Percentiles rank a stretch among this genome's conserved stretches.
These are phyloP conservation scores for Dispira simplex DNA, from an alignment of 192 early-diverging fungal genomes.

Conservation along the genomic window DNA sequence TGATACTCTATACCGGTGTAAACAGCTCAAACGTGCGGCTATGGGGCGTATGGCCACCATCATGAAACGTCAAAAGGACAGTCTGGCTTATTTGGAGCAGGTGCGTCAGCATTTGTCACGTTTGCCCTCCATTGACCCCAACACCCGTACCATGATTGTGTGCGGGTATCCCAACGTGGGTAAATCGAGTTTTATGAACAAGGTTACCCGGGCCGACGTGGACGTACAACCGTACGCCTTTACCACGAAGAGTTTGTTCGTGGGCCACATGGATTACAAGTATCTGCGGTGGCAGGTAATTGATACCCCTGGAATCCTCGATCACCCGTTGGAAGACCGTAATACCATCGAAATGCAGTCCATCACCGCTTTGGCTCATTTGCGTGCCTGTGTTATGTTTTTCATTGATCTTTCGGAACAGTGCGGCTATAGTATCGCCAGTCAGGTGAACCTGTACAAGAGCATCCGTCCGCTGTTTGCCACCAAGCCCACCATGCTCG, in stretches of 20 bases:
- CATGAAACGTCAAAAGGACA: constrained; percentile 98
- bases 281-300: constrained; percentile 99
- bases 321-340: constrained; percentile 96
- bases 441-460: constrained; percentile 81
- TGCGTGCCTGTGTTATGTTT: constrained; percentile 90
- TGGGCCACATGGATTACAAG: constrained; percentile 99
- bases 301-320: constrained; percentile 98
- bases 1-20: constrained; percentile 98
- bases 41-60: constrained; percentile 99
- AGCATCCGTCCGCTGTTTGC: constrained; percentile 96
- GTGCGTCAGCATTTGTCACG: constrained; percentile 98
- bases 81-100: constrained; percentile 92
- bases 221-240: constrained; percentile 99
- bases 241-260: constrained; percentile 99
- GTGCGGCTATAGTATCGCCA: constrained; percentile 92
- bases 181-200: constrained; percentile 97
- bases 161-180: constrained; percentile 99
- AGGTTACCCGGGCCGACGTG: constrained; percentile 96
- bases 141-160: constrained; percentile 95
- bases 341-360: constrained; percentile 99
- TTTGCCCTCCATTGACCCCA: constrained; percentile 98
- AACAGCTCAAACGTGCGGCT: constrained; percentile 96
- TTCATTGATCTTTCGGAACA: constrained; percentile 97
- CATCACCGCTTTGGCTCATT: constrained; percentile 96
- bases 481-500: constrained; percentile 92